Evolutionary conservation across 2,329 filamentous ascomycete genomes (phyloP).

Genomic region (Colletotrichum phormii): DNA sequence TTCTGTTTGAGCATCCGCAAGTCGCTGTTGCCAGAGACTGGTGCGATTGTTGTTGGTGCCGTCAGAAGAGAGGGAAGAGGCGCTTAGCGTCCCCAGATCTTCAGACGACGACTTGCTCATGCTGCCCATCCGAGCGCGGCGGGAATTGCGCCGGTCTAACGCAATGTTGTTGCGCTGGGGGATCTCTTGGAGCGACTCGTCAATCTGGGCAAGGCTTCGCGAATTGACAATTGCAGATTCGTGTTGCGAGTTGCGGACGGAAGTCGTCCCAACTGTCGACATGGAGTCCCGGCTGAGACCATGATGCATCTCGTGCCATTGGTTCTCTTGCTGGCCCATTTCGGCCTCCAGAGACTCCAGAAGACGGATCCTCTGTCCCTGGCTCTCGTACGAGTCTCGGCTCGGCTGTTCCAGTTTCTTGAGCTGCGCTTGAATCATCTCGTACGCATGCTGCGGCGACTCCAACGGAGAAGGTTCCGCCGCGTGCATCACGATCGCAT

Average conservation of each 20-base stretch:
- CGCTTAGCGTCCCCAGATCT: slow-evolving; percentile 40
- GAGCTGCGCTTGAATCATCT: slow-evolving; percentile 64
- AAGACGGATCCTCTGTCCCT: slow-evolving; percentile 58
- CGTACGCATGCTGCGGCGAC: slow-evolving; percentile 61
- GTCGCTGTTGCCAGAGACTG: slow-evolving; percentile 56
- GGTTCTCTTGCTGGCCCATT: slow-evolving; percentile 69
- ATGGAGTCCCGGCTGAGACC: slow-evolving; percentile 63
- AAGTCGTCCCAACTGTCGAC: slow-evolving; percentile 56
- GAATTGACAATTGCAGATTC: background rate
- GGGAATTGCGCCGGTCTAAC: slow-evolving; percentile 52
- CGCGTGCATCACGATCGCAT: slow-evolving; percentile 56
- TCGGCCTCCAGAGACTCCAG: slow-evolving; percentile 71
- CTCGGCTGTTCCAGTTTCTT: slow-evolving; percentile 58
- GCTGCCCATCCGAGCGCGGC: slow-evolving; percentile 51
- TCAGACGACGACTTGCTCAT: slow-evolving; percentile 41
- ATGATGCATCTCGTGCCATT: slow-evolving; percentile 69
- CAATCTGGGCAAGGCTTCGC: slow-evolving; percentile 4
- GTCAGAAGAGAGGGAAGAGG: slow-evolving; percentile 45
- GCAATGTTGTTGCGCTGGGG: slow-evolving; percentile 43
- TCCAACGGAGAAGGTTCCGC: slow-evolving; percentile 65
- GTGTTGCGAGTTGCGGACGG: slow-evolving; percentile 46
- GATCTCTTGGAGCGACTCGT: slow-evolving; percentile 38
- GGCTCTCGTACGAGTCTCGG: slow-evolving; percentile 49
- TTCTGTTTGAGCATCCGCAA: slow-evolving; percentile 58
- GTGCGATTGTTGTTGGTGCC: slow-evolving; percentile 45